Evolutionary conservation across 2,329 filamentous ascomycete genomes (phyloP), one percentile per base, ranked within the genome.

Genomic region (Colletotrichum somersetense): DNA sequence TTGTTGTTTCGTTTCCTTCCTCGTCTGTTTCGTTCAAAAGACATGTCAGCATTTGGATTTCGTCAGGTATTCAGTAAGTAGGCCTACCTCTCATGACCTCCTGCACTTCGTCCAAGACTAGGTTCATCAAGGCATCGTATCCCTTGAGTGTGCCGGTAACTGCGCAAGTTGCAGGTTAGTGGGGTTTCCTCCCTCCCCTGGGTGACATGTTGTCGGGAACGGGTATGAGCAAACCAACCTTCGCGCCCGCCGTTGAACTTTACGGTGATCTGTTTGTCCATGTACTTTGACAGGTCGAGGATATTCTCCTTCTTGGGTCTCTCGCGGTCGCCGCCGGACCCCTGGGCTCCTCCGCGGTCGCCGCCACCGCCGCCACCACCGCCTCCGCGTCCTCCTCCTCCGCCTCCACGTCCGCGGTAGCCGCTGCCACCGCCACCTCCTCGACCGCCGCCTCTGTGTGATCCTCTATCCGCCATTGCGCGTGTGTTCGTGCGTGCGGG

Each of bases 241-340:
- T 98, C 95, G 73, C 96, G 87, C 1, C 96, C 96, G 53, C 96
- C 96, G 79, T 94, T 98, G 83, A 99, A 98, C 84, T 98, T 98
- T 80, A 99, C 95, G 12, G 89, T 93, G 76, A 99, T 94, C 80
- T 92, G 89, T 89, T 98, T 97, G 83, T 99, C 95, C 92, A 97
- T 95, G 83, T 98, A 99, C 85, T 97, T 97, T 80, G 88, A 91
- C 78, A 99, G 83, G 80, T 99, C 96, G 66, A 99, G 89, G 78
- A 99, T 99, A 82, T 98, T 98, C 84, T 99, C 96, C 87, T 98
- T 98, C 90, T 97, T 98, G 73, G 95, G 94, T 77, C 92, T 90
- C 83, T 97, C 93, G 76, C 88, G 84, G 73, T 89, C 81, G 62
- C 75, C 75, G 48, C 62, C 64, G 46, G 71, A 46, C 40, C 74